phyloP scores from a whole-genome alignment of 192 early-diverging fungal genomes.

The Phycomyces blakesleeanus region DNA sequence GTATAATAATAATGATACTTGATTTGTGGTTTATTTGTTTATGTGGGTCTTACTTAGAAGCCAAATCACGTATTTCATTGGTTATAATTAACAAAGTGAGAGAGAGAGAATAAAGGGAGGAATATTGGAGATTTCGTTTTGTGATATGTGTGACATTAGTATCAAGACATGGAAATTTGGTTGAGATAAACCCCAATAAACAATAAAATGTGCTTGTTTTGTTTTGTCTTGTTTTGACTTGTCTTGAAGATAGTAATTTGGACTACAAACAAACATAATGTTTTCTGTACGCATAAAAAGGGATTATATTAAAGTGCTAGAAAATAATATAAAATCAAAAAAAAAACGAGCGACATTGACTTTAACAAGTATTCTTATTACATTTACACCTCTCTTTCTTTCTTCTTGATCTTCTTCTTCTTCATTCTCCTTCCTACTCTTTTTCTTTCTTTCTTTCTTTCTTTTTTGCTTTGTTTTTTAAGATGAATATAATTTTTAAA shows the following conservation, averaged over 20 bases:
- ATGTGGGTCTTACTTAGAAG: too few relatives aligned
- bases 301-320: too few relatives aligned
- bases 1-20: too few relatives aligned
- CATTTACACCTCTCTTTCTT: not conserved
- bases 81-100: not conserved
- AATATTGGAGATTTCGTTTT: too few relatives aligned
- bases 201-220: not conserved
- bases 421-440: not conserved
- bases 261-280: not conserved
- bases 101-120: not conserved
- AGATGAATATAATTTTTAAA: not conserved
- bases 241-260: too few relatives aligned
- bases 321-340: conserved; percentile 4
- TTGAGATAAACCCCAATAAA: not conserved
- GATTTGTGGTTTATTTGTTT: too few relatives aligned
- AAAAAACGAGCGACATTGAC: not conserved
- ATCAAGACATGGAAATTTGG: not conserved
- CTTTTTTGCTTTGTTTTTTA: not conserved
- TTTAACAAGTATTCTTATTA: not conserved
- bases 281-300: not conserved
- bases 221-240: too few relatives aligned
- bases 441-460: not conserved
- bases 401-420: too few relatives aligned
- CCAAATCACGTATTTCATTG: too few relatives aligned
- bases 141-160: not conserved